Evolutionary conservation across 2,329 filamentous ascomycete genomes (phyloP), one percentile per base, ranked within the genome.

Genomic region (Septoria linicola): DNA sequence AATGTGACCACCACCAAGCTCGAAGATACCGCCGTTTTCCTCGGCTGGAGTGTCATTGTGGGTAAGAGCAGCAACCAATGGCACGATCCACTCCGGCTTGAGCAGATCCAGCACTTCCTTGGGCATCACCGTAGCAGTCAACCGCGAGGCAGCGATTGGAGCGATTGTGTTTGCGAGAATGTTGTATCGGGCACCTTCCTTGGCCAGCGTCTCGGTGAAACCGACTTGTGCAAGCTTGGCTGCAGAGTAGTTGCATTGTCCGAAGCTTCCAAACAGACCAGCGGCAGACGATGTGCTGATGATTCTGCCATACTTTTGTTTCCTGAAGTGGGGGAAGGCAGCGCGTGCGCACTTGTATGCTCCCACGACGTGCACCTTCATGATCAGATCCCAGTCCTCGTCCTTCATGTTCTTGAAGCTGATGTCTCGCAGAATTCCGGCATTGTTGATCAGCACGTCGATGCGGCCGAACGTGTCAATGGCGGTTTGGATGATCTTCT

Each of bases 371-470:
- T 99, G 92, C 51, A 97, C 92, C 70, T 84, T 86, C 73, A 92
- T 88, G 70, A 96, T 88, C 62, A 96, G 76, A 70, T 99, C 92
- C 93, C 93, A 99, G 72, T 99, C 93, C 68, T 87, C 75, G 71
- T 99, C 93, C 72, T 87, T 93, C 82, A 97, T 95, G 76, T 97
- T 97, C 82, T 96, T 96, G 79, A 99, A 97, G 80, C 88, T 92
- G 68, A 97, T 73, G 75, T 97, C 91, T 55, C 92, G 87, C 54
- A 96, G 80, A 68, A 97, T 97, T 67, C 93, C 92, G 55, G 93
- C 93, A 70, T 97, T 99, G 81, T 99, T 99, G 75, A 99, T 86
- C 65, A 99, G 84, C 41, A 99, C 78, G 72, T 99, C 92, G 73
- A 99, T 82, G 66, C 92, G 88, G 62, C 92, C 88, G 68, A 85